A percentile compares a stretch with the other conserved stretches of the same genome.
These are phyloP conservation scores for Volvox carteri DNA, from an alignment of 163 green algal genomes.

Conservation along the genomic window DNA sequence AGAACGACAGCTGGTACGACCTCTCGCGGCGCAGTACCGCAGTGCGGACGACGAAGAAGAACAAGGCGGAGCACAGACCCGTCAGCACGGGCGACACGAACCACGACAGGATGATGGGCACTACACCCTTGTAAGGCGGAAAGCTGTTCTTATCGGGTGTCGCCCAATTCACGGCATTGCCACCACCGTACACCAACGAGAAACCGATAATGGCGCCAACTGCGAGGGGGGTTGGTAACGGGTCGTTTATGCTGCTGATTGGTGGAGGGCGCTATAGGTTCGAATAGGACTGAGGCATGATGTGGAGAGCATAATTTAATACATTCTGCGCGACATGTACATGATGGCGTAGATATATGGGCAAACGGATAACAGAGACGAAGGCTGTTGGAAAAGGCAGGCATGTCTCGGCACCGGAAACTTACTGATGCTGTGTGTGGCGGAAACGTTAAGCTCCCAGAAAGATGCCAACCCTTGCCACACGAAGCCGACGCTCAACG, in stretches of 20 bases:
- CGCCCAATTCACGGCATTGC: constrained; percentile 71
- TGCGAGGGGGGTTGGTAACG: no score
- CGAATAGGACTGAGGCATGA: no score
- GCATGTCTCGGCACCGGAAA: no score
- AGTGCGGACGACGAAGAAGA: constrained; percentile 66
- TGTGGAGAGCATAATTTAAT: no score
- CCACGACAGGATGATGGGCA: constrained; percentile 48
- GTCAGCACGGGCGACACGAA: constrained; percentile 65
- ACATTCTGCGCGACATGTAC: no score
- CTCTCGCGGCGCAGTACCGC: constrained; percentile 66
- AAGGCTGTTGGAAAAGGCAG: no score
- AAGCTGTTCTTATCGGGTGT: constrained; percentile 63
- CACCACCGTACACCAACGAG: constrained; percentile 60
- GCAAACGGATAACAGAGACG: no score
- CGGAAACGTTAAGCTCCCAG: constrained; percentile 66
- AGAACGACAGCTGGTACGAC: constrained; percentile 65
- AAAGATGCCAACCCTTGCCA: constrained; percentile 69
- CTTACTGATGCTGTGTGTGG: constrained; percentile 69
- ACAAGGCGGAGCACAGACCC: constrained; percentile 49
- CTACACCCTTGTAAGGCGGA: constrained; percentile 76
- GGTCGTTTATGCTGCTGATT: no score
- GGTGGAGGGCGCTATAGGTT: no score
- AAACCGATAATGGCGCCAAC: constrained; percentile 63
- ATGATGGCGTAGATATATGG: no score
- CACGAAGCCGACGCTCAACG: constrained; percentile 56